A percentile compares a stretch with the other conserved stretches of the same genome.
These are phyloP conservation scores for Ophiosphaerella narmari DNA, from an alignment of 2,329 filamentous ascomycete genomes.

Conservation along the genomic window DNA sequence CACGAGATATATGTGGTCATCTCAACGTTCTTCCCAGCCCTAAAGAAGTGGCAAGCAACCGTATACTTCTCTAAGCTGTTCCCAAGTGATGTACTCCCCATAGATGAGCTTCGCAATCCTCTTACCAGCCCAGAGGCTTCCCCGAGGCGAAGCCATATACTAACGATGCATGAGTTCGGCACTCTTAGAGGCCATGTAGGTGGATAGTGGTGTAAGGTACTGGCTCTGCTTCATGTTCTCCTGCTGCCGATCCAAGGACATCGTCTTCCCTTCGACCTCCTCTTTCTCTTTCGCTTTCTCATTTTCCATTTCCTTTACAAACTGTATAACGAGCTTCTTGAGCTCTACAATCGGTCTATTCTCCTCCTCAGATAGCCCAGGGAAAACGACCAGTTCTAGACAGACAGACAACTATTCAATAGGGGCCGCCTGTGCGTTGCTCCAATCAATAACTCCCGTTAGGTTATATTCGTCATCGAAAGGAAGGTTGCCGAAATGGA, in stretches of 20 bases:
- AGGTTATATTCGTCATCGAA: slow-evolving; percentile 51
- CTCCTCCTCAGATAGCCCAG: slow-evolving; percentile 17
- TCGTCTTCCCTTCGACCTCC: slow-evolving; percentile 4
- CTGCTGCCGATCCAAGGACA: slow-evolving; percentile 8
- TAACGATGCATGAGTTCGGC: slow-evolving; percentile 19
- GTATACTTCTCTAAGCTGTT: slow-evolving; percentile 19
- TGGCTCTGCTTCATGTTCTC: slow-evolving; percentile 12
- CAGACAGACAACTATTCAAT: slow-evolving; percentile 42
- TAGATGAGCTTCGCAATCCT: slow-evolving; percentile 18
- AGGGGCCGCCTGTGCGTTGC: slow-evolving; percentile 36
- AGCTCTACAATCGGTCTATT: slow-evolving; percentile 17
- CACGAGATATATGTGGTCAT: no score
- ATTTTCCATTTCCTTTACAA: slow-evolving; percentile 19
- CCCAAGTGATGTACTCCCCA: slow-evolving; percentile 18
- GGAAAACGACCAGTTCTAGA: slow-evolving; percentile 32
- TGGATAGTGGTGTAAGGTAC: slow-evolving; percentile 15
- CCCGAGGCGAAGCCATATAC: slow-evolving; percentile 15
- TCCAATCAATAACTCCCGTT: slow-evolving; percentile 46
- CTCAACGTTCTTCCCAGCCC: not conserved
- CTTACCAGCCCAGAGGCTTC: slow-evolving; percentile 16
- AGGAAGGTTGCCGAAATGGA: slow-evolving; percentile 49
- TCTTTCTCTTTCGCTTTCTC: slow-evolving; percentile 12
- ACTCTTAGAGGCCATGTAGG: slow-evolving; percentile 19
- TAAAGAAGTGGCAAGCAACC: slow-evolving; percentile 12
- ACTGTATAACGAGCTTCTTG: slow-evolving; percentile 16